Evolutionary conservation across 2,329 filamentous ascomycete species (phyloP).

Genomic region (Neonectria faginata): DNA sequence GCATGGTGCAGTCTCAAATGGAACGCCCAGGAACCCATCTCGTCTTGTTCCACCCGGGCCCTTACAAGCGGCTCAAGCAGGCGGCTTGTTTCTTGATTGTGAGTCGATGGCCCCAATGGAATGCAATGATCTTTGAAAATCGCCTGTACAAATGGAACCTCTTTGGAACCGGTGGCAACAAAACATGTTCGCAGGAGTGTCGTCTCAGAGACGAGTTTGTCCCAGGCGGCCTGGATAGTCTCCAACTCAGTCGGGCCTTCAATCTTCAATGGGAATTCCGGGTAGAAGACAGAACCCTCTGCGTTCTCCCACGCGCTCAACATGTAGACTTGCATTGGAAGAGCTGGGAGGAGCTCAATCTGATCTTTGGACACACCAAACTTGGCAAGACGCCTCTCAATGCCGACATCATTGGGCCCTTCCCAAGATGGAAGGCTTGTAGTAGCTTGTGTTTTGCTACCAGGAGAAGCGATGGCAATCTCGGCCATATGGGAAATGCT

Average conservation of each 20-base stretch:
- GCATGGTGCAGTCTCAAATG: constrained; percentile 82
- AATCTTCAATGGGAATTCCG: constrained; percentile 74
- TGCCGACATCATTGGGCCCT: constrained; percentile 54
- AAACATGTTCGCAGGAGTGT: constrained; percentile 79
- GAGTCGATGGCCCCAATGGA: constrained; percentile 3
- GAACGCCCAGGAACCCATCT: constrained; percentile 47
- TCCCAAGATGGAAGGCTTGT: constrained; percentile 36
- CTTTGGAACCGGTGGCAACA: constrained; percentile 59
- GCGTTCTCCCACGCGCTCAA: constrained; percentile 80
- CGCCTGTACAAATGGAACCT: constrained; percentile 72
- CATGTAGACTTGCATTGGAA: constrained; percentile 85
- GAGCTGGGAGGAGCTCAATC: constrained; percentile 75
- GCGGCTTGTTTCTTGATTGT: background rate
- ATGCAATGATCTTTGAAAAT: constrained; percentile 54
- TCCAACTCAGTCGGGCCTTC: constrained; percentile 51
- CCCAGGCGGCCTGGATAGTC: constrained; percentile 71
- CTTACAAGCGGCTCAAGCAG: constrained; percentile 32
- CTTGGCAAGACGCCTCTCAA: constrained; percentile 51
- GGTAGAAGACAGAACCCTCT: constrained; percentile 75
- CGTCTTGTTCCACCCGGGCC: constrained; percentile 22
- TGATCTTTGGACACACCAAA: constrained; percentile 56
- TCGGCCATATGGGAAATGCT: constrained; percentile 74
- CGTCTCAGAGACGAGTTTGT: constrained; percentile 62
- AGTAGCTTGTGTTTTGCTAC: background rate
- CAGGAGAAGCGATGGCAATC: constrained; percentile 19